These are phyloP conservation scores for Orbilia quercus DNA, from an alignment of 2,329 filamentous ascomycete species.

Conservation along the genomic window DNA sequence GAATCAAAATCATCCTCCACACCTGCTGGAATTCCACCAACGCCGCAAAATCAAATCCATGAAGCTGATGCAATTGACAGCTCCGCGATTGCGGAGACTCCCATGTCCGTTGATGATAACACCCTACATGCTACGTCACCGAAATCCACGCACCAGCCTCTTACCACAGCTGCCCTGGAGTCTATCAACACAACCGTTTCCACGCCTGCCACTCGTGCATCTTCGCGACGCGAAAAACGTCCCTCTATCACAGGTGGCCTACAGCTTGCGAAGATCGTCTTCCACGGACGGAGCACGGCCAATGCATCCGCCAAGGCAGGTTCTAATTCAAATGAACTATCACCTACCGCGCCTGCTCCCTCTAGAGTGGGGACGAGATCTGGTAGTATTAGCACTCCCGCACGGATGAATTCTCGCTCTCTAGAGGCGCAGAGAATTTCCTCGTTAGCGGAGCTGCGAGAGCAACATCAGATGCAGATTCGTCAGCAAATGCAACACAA, in stretches of 20 bases:
- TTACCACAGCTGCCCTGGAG: slow-evolving; percentile 50
- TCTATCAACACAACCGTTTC: slow-evolving; percentile 48
- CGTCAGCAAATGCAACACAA: slow-evolving; percentile 48
- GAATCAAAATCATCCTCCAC: slow-evolving; percentile 9
- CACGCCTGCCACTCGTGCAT: slow-evolving; percentile 48
- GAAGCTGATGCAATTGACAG: slow-evolving; percentile 38
- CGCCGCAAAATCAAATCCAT: slow-evolving; percentile 23
- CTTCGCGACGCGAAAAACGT: slow-evolving; percentile 53
- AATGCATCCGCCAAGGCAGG: slow-evolving; percentile 24
- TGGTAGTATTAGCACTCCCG: slow-evolving; percentile 48
- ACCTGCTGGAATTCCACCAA: slow-evolving; percentile 25
- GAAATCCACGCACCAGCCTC: slow-evolving; percentile 39
- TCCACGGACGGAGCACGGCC: slow-evolving; percentile 56
- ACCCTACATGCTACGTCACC: slow-evolving; percentile 25
- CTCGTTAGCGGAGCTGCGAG: slow-evolving; percentile 30
- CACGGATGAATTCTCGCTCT: slow-evolving; percentile 51
- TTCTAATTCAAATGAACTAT: slow-evolving; percentile 41
- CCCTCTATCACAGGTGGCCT: slow-evolving; percentile 40
- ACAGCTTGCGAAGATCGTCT: slow-evolving; percentile 54
- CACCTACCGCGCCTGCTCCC: slow-evolving; percentile 40
- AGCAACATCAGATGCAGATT: slow-evolving; percentile 38
- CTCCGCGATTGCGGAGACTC: slow-evolving; percentile 49
- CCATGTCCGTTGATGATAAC: slow-evolving; percentile 43
- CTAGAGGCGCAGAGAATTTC: slow-evolving; percentile 49
- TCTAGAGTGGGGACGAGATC: slow-evolving; percentile 48